Conservation (phyloP, 257 asterid species). For the Cynanchum wilfordii region DNA sequence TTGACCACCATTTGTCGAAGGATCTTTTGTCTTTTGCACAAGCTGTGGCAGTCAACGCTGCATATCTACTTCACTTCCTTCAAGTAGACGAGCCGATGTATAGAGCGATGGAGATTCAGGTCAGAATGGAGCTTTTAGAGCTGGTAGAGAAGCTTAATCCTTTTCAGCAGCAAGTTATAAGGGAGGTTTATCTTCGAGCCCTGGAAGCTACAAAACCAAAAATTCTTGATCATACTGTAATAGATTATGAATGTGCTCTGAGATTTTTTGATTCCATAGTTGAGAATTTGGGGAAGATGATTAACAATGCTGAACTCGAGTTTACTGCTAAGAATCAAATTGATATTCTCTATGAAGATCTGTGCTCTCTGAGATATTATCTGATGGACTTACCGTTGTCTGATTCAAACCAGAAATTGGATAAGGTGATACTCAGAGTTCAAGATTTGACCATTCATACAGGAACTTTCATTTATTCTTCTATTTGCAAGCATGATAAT, state of each 20-base stretch:
- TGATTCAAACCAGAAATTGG: not conserved
- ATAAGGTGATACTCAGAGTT: not conserved
- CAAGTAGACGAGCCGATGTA: not conserved
- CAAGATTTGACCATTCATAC: not conserved
- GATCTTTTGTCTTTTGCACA: not conserved
- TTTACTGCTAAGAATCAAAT: not conserved
- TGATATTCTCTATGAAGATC: not conserved
- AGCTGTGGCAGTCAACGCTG: not conserved
- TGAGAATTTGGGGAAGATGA: not conserved
- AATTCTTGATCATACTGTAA: not conserved
- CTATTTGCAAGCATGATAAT: not conserved
- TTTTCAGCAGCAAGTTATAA: not conserved
- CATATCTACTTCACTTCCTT: constrained; percentile 2
- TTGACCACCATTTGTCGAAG: not conserved
- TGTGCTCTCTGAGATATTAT: not conserved
- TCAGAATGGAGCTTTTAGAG: not conserved
- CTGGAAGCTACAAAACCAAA: not conserved
- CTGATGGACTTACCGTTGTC: not conserved
- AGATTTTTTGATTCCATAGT: not conserved
- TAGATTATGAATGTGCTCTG: not conserved
- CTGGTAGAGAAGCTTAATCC: not conserved
- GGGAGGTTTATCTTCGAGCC: not conserved
- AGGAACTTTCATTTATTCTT: not conserved
- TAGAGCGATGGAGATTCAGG: not conserved
- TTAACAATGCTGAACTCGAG: not conserved